Conservation (phyloP, 257 asterid genomes). For the Rehmannia glutinosa region DNA sequence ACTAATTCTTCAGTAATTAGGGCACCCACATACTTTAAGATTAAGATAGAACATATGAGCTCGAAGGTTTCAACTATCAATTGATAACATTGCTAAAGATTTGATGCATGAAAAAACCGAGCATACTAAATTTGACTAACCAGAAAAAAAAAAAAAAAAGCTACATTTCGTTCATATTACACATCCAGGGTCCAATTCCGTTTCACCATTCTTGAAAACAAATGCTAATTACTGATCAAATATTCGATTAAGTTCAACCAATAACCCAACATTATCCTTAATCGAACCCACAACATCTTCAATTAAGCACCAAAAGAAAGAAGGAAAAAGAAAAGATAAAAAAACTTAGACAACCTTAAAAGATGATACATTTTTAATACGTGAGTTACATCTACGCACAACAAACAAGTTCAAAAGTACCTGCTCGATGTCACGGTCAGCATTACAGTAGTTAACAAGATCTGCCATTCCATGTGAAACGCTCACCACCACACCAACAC, state of each 20-base stretch:
- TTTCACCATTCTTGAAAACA: not conserved
- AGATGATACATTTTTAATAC: not conserved
- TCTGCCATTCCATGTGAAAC: constrained; percentile 98
- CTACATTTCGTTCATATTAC: not conserved
- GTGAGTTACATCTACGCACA: not conserved
- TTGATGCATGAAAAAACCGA: not conserved
- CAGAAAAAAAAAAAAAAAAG: not conserved
- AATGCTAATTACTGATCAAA: not conserved
- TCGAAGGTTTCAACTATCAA: too few species aligned
- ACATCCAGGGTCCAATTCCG: not conserved
- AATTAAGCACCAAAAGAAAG: too few species aligned
- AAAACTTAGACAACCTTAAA: not conserved
- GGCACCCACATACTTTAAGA: not conserved
- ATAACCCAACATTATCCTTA: not conserved
- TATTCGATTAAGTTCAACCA: not conserved
- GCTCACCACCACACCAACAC: constrained; percentile 68
- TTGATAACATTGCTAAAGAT: too few species aligned
- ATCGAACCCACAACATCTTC: too few species aligned
- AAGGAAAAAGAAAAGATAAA: not conserved
- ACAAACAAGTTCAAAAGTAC: constrained; percentile 25
- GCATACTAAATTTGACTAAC: not conserved
- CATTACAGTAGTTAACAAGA: constrained; percentile 81
- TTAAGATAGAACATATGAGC: not conserved
- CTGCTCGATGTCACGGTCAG: constrained; percentile 89
- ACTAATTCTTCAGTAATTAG: not conserved